A percentile compares a stretch with the other conserved stretches of the same genome.
phyloP scores from a whole-genome alignment of 2,329 filamentous ascomycete species.

The Dendryphion nanum region DNA sequence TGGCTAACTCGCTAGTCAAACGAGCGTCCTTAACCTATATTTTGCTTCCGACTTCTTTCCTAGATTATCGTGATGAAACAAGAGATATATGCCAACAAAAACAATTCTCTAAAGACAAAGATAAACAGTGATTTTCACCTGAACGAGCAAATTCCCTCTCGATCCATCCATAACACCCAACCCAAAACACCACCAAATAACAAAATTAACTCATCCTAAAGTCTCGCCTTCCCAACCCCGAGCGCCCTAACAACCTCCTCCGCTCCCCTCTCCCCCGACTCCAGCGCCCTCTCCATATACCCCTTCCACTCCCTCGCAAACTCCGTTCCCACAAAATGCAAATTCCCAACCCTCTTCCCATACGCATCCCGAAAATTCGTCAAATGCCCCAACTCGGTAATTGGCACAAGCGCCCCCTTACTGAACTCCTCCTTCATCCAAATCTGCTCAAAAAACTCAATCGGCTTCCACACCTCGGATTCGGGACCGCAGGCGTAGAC shows the following conservation, averaged over 20 bases:
- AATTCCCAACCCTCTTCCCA: not conserved
- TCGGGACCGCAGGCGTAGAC: not conserved
- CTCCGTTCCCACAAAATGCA: not conserved
- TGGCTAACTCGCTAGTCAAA: too few species aligned
- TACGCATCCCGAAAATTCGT: not conserved
- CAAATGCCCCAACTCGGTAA: not conserved
- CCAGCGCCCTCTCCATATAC: not conserved
- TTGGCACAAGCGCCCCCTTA: not conserved
- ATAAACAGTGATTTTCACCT: too few species aligned
- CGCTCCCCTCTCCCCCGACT: not conserved
- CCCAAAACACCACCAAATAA: too few species aligned
- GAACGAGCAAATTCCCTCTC: too few species aligned
- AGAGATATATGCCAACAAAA: too few species aligned
- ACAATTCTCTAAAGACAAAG: too few species aligned
- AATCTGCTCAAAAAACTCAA: not conserved
- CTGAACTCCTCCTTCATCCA: not conserved
- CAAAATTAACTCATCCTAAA: too few species aligned
- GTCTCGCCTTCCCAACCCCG: too few species aligned
- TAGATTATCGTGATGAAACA: too few species aligned
- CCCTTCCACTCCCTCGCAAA: not conserved
- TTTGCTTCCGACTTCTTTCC: too few species aligned
- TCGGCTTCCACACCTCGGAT: not conserved
- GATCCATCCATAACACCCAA: too few species aligned
- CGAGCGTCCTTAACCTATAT: too few species aligned
- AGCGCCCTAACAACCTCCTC: not conserved